Base-by-base conservation (phyloP, 208 protist genomes). In the Leishmania mexicana region DNA sequence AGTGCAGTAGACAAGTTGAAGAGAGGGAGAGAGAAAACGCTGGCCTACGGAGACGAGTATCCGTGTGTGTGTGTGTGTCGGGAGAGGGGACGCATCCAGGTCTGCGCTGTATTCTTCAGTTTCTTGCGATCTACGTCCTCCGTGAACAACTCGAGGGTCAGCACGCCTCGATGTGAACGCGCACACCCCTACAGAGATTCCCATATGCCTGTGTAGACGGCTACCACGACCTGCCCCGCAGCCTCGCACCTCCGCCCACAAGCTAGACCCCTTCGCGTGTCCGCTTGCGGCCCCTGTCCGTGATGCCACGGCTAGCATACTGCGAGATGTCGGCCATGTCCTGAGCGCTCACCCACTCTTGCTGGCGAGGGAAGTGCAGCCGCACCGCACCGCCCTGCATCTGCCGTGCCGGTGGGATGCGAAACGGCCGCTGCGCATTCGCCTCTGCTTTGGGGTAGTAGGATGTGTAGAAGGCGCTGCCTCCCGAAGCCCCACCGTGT, bases 251-350 rank as follows among this genome's bases (percentile, higher is more conserved):
- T 74, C 28, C 28, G 24, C 42, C 68, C 40, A 47, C 40, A 53
- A 45, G 31, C 57, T 78, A 78, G 38, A 78, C n/a, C 13, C 71
- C 87, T 35, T 85, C 83, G 38, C 89, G 85, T 19, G 24, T 35
- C 74, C 79, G 79, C 76, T 92, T 81, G 80, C 84, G 70, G 82
- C 81, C 67, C 82, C 71, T 82, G 75, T 78, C 73, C 40, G 47
- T 53, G 28, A 58, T 75, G 57, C 87, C 89, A 19, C 77, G 77
- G 62, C 83, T 74, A 6, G 68, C 85, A 47, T 83, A 88, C 67
- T 92, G 83, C n/a, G 81, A 79, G 15, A 94, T n/a, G 45, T 83
- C 76, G 17, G 90, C 88, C 86, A 92, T 93, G 70, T 96, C 91
- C 81, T 83, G 80, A 62, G 85, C 79, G 53, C 73, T 77, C 35